Conservation (phyloP, 2,329 filamentous ascomycete genomes). For the Dendrostoma leiphaemia region DNA sequence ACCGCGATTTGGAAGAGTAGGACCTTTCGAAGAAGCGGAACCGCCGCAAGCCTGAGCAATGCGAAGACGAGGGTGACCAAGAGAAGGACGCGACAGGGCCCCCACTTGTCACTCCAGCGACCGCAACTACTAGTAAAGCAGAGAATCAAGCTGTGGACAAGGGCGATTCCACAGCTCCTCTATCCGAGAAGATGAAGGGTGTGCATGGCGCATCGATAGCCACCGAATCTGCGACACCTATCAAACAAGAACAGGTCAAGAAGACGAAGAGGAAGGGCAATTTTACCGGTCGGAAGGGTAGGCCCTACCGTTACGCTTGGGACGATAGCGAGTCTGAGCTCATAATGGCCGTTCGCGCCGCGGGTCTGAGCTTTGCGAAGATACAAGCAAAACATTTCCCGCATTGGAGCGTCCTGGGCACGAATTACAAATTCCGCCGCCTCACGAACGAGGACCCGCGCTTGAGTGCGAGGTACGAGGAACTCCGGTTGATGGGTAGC, state of each 20-base stretch:
- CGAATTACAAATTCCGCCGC: neutral
- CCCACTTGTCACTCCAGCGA: neutral
- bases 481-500: neutral
- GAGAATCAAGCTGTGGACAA: no score
- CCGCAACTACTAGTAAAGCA: neutral
- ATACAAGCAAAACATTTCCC: neutral
- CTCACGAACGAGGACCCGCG: neutral
- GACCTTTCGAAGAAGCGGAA: slow-evolving; percentile 9
- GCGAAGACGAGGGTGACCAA: neutral
- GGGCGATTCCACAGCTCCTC: no score
- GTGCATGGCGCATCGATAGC: neutral
- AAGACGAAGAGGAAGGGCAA: neutral
- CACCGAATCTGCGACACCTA: neutral
- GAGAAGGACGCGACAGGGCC: no score
- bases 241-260: neutral
- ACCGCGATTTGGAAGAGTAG: slow-evolving; percentile 19
- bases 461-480: neutral
- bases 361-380: neutral
- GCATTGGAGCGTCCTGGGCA: neutral
- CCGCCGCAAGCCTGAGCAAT: neutral
- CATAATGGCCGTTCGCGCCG: neutral
- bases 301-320: neutral
- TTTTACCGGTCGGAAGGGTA: neutral
- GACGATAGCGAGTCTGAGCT: neutral
- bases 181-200: neutral